Evolutionary conservation across 495 filamentous ascomycete genomes (phyloP).

Genomic region (Rhypophila decipiens): DNA sequence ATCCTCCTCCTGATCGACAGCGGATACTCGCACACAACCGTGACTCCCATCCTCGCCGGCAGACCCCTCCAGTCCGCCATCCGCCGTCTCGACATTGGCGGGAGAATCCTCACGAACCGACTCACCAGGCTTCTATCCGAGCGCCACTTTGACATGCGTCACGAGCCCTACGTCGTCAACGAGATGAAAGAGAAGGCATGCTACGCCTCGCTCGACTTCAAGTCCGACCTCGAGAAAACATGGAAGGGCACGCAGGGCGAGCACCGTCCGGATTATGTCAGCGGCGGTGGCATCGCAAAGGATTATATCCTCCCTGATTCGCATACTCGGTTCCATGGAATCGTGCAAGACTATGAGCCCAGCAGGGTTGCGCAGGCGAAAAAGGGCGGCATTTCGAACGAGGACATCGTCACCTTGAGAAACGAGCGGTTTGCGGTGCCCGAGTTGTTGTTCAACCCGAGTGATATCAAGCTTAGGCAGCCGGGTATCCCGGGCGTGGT

Average conservation of each 20-base stretch:
- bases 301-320: conserved; percentile 95
- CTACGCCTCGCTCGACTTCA: conserved; percentile 76
- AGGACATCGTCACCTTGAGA: conserved; percentile 78
- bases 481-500: conserved; percentile 76
- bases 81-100: conserved; percentile 83
- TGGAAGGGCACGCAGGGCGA: conserved; percentile 74
- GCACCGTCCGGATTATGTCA: conserved; percentile 32
- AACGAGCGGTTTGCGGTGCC: conserved; percentile 92
- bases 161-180: conserved; percentile 87
- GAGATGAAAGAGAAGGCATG: conserved; percentile 91
- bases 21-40: conserved; percentile 89
- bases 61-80: conserved; percentile 73
- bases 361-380: conserved; percentile 47
- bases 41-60: conserved; percentile 78
- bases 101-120: conserved; percentile 91
- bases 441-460: conserved; percentile 81
- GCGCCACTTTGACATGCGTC: conserved; percentile 88
- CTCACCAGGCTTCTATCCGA: conserved; percentile 85
- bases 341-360: conserved; percentile 71
- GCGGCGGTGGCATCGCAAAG: conserved; percentile 66
- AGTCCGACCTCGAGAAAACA: conserved; percentile 66
- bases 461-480: conserved; percentile 81
- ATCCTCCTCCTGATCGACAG: conserved; percentile 83
- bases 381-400: conserved; percentile 55
- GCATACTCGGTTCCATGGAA: conserved; percentile 65